These are phyloP conservation scores for Tephrocybe sp. DNA, from an alignment of 768 basidiomycete genomes.

Conservation along the genomic window DNA sequence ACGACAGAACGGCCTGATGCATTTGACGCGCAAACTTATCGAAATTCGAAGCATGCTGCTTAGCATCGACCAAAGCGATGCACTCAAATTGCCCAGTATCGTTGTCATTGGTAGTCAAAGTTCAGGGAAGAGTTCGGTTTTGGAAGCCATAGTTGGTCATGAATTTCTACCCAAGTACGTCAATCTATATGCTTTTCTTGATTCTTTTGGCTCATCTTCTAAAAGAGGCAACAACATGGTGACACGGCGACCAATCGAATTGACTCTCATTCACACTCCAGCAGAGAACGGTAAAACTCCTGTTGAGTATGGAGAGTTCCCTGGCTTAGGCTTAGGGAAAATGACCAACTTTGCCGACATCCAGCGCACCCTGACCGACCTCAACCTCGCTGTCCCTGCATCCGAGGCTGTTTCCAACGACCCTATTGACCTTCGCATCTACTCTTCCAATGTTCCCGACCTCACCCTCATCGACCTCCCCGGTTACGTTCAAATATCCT, in stretches of 20 bases:
- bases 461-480: slow-evolving; percentile 97
- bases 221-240: slow-evolving; percentile 98
- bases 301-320: slow-evolving; percentile 93
- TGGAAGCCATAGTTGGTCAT: slow-evolving; percentile 96
- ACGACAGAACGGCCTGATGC: slow-evolving; percentile 83
- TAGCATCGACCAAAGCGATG: slow-evolving; percentile 93
- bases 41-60: slow-evolving; percentile 94
- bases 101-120: slow-evolving; percentile 99
- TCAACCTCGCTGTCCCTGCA: slow-evolving; percentile 92
- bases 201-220: neutral
- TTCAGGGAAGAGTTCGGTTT: slow-evolving; percentile 95
- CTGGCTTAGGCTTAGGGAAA: slow-evolving; percentile 82
- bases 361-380: slow-evolving; percentile 89
- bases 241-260: slow-evolving; percentile 95
- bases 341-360: slow-evolving; percentile 90
- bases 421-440: slow-evolving; percentile 95
- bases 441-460: slow-evolving; percentile 94
- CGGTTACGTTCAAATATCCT: slow-evolving; percentile 94
- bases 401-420: slow-evolving; percentile 89
- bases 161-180: slow-evolving; percentile 97
- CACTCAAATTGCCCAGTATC: slow-evolving; percentile 92
- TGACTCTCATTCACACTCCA: slow-evolving; percentile 94
- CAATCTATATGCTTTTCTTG: neutral
- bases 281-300: slow-evolving; percentile 48
- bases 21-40: slow-evolving; percentile 92